Percentiles rank a stretch among this genome's conserved stretches.
phyloP scores from a whole-genome alignment of 1,284 basidiomycete species.

The Heterobasidion occidentale region DNA sequence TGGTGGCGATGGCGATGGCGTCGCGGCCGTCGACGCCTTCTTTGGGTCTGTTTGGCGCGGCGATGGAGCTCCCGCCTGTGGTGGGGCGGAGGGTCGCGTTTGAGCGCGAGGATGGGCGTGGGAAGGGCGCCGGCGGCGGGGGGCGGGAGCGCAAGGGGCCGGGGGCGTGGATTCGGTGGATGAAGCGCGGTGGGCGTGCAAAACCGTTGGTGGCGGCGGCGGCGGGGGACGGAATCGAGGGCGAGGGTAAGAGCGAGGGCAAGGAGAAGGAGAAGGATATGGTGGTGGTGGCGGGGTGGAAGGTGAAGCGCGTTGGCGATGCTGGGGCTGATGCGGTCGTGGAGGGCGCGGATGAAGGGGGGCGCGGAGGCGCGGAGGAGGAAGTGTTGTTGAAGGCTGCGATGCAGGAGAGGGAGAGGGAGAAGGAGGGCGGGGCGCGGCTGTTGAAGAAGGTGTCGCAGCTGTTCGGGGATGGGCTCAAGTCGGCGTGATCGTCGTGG shows the following conservation, averaged over 20 bases:
- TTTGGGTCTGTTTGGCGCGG: constrained; percentile 10
- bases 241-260: neutral
- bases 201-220: constrained; percentile 4
- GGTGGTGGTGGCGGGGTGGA: neutral
- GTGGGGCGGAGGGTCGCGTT: neutral
- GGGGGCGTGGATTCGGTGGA: constrained; percentile 9
- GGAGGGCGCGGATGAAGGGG: neutral
- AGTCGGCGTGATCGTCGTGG: neutral
- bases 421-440: constrained; percentile 6
- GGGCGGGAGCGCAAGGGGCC: neutral
- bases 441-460: constrained; percentile 13
- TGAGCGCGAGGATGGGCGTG: neutral
- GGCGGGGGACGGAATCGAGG: constrained; percentile 2
- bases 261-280: neutral
- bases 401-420: neutral
- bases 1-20: constrained; percentile 7
- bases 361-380: neutral
- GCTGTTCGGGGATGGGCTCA: constrained; percentile 9
- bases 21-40: constrained; percentile 9
- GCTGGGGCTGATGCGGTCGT: neutral
- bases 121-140: constrained; percentile 3
- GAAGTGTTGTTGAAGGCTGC: neutral
- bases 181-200: constrained; percentile 1
- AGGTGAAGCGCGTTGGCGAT: neutral
- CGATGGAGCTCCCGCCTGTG: constrained; percentile 6